These are phyloP conservation scores for Thermochaetoides thermophila DNA, from an alignment of 495 filamentous ascomycete species.

Conservation along the genomic window DNA sequence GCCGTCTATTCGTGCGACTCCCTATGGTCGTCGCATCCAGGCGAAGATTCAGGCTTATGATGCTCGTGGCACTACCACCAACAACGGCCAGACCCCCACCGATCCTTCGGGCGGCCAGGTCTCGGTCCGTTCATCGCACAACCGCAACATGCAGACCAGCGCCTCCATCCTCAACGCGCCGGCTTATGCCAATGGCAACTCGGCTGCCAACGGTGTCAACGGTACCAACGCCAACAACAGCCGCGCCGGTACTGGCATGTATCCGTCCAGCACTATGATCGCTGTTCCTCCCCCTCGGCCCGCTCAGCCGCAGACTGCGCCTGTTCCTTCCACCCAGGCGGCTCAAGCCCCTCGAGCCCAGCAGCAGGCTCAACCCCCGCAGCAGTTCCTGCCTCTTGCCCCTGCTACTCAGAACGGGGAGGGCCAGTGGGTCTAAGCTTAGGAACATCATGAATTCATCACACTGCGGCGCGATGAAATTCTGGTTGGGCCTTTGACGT, in stretches of 20 bases:
- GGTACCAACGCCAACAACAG: slow-evolving; percentile 9
- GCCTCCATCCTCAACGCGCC: slow-evolving; percentile 14
- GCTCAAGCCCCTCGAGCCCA: slow-evolving; percentile 11
- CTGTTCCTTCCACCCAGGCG: slow-evolving; percentile 11
- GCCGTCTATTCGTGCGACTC: slow-evolving; percentile 67
- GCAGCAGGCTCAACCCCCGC: slow-evolving; percentile 12
- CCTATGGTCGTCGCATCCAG: slow-evolving; percentile 83
- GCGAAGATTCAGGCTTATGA: slow-evolving; percentile 55
- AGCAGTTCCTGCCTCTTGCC: slow-evolving; percentile 8
- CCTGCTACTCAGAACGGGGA: slow-evolving; percentile 12
- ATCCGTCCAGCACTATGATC: slow-evolving; percentile 15
- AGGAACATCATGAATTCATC: too few relatives aligned
- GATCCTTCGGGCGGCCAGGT: slow-evolving; percentile 31
- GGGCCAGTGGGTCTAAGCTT: slow-evolving; percentile 16
- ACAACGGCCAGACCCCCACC: slow-evolving; percentile 20
- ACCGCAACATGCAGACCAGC: slow-evolving; percentile 19
- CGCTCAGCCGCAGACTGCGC: slow-evolving; percentile 12
- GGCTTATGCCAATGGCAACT: slow-evolving; percentile 14
- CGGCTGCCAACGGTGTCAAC: slow-evolving; percentile 18
- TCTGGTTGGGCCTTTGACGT: slow-evolving; percentile 13
- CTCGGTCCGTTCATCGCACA: slow-evolving; percentile 17
- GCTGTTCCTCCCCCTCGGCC: slow-evolving; percentile 12
- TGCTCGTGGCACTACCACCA: slow-evolving; percentile 15
- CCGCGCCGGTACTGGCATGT: slow-evolving; percentile 7
- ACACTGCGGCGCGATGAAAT: slow-evolving; percentile 2